Conservation (phyloP, 768 basidiomycete species). For the Rhizopogon roseolus region DNA sequence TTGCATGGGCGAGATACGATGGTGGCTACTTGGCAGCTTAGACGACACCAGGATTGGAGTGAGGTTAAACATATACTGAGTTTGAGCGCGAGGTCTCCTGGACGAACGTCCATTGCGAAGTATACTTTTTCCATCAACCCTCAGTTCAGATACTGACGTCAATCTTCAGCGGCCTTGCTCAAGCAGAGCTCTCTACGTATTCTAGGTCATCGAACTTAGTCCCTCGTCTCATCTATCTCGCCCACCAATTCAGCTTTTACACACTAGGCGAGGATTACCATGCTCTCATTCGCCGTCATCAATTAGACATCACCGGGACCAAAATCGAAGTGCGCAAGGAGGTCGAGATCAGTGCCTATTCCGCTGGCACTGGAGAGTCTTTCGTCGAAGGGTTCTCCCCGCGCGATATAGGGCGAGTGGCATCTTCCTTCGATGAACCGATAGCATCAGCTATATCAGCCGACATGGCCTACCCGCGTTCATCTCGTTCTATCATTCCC, state of each 20-base stretch:
- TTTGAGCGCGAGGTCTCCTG: conserved; percentile 4
- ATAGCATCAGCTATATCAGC: conserved; percentile 69
- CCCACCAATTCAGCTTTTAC: conserved; percentile 81
- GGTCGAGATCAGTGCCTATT: conserved; percentile 59
- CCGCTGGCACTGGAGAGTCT: conserved; percentile 35
- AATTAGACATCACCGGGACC: conserved; percentile 49
- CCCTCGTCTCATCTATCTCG: conserved; percentile 75
- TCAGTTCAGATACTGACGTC: conserved; percentile 6
- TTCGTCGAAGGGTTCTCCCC: conserved; percentile 52
- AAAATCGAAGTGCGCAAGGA: conserved; percentile 71
- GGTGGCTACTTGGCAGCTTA: conserved; percentile 66
- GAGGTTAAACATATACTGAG: conserved; percentile 38
- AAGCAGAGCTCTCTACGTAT: conserved; percentile 79
- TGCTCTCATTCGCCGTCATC: conserved; percentile 63
- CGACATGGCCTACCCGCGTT: conserved; percentile 46
- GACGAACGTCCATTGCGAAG: conserved; percentile 5
- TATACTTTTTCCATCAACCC: not conserved
- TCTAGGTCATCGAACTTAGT: conserved; percentile 54
- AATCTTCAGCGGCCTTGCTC: conserved; percentile 56
- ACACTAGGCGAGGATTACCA: conserved; percentile 75
- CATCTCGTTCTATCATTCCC: conserved; percentile 48
- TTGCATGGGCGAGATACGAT: conserved; percentile 33
- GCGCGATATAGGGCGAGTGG: conserved; percentile 36
- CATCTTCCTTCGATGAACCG: conserved; percentile 65
- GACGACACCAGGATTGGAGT: conserved; percentile 45